These are phyloP conservation scores for Striga asiatica DNA, from an alignment of 257 asterid species.

Conservation along the genomic window DNA sequence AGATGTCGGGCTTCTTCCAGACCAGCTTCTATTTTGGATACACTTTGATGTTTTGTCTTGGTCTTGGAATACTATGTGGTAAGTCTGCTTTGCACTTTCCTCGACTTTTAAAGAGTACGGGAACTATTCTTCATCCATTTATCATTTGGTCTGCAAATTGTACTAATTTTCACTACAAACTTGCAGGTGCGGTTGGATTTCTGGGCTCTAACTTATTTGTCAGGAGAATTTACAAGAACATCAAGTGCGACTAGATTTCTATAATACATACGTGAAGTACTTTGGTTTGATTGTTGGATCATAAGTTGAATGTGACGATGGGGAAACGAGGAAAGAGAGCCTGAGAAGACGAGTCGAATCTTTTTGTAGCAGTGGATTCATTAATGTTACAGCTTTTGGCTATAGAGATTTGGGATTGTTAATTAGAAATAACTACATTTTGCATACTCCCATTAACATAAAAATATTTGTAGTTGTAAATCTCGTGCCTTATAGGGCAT, in stretches of 20 bases:
- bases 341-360: not conserved
- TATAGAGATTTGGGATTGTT: constrained; percentile 14
- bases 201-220: constrained; percentile 90
- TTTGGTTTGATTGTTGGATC: constrained; percentile 18
- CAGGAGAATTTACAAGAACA: constrained; percentile 91
- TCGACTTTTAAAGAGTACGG: too few species aligned
- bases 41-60: constrained; percentile 68
- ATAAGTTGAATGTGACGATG: constrained; percentile 15
- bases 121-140: too few species aligned
- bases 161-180: not conserved
- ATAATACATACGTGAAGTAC: constrained; percentile 10
- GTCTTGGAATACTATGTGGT: constrained; percentile 78
- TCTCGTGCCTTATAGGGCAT: not conserved
- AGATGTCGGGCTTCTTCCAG: constrained; percentile 82
- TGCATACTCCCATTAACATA: not conserved
- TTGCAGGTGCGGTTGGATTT: constrained; percentile 92
- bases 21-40: constrained; percentile 86
- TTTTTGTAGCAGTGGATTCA: constrained; percentile 18
- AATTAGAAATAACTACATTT: not conserved
- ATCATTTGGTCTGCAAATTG: too few species aligned
- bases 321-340: constrained; percentile 20
- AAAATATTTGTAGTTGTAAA: too few species aligned
- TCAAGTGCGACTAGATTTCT: constrained; percentile 65
- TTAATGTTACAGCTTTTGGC: constrained; percentile 23
- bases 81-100: constrained; percentile 22